Evolutionary conservation across 2,329 filamentous ascomycete genomes (phyloP).

Genomic region (Didymosphaeria variabile): DNA sequence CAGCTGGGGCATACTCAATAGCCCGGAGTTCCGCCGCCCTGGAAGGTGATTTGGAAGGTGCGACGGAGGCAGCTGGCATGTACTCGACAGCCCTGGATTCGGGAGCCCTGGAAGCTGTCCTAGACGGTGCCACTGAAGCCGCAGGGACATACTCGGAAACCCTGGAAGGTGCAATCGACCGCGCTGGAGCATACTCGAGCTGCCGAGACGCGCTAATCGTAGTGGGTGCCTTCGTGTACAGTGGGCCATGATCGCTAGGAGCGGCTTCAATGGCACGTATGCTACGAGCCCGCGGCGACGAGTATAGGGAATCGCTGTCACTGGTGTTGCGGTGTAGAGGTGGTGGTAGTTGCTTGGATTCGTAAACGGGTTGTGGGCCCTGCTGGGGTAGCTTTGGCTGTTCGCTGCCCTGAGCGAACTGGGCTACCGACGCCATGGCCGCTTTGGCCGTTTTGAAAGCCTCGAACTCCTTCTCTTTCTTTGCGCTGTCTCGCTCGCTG

Average conservation of each 20-base stretch:
- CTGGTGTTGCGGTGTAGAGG: slow-evolving; percentile 49
- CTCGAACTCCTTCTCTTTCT: slow-evolving; percentile 54
- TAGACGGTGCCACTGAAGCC: slow-evolving; percentile 21
- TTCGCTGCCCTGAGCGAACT: slow-evolving; percentile 39
- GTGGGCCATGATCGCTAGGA: slow-evolving; percentile 47
- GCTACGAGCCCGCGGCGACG: slow-evolving; percentile 33
- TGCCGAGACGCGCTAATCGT: slow-evolving; percentile 28
- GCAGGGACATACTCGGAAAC: slow-evolving; percentile 32
- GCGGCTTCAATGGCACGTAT: slow-evolving; percentile 53
- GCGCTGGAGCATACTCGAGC: slow-evolving; percentile 17
- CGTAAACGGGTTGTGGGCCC: slow-evolving; percentile 44
- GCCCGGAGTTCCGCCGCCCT: slow-evolving; percentile 6
- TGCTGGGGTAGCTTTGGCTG: slow-evolving; percentile 40
- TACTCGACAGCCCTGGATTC: slow-evolving; percentile 32
- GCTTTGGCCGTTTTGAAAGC: slow-evolving; percentile 45
- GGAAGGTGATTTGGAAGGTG: slow-evolving; percentile 16
- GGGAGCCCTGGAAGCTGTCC: slow-evolving; percentile 13
- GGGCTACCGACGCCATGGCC: slow-evolving; percentile 33
- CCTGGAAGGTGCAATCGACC: slow-evolving; percentile 12
- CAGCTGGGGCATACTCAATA: slow-evolving; percentile 38
- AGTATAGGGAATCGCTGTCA: slow-evolving; percentile 48
- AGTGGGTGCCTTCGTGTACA: slow-evolving; percentile 38
- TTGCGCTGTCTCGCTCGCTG: slow-evolving; percentile 61
- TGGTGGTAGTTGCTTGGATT: slow-evolving; percentile 31
- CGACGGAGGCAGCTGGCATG: slow-evolving; percentile 29